A percentile compares a stretch with the other conserved stretches of the same genome.
phyloP scores from a whole-genome alignment of 768 basidiomycete genomes.

The Panus rudis region DNA sequence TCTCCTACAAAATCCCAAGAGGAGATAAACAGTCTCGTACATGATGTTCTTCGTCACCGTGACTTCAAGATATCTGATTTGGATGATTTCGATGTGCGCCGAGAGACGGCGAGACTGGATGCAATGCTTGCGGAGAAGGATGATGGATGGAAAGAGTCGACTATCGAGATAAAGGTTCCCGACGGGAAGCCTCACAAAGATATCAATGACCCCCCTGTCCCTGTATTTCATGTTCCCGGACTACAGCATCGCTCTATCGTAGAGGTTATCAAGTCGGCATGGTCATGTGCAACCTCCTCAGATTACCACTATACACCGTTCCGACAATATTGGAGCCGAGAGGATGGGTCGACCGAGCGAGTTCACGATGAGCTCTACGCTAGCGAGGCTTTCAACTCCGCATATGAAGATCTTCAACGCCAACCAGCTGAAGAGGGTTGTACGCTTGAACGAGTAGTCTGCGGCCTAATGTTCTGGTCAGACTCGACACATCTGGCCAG shows the following conservation, averaged over 20 bases:
- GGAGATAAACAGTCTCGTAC: not conserved
- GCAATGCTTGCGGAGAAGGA: not conserved
- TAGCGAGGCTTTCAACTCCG: slow-evolving; percentile 11
- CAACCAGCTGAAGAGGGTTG: slow-evolving; percentile 7
- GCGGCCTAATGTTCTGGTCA: slow-evolving; percentile 20
- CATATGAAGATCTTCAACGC: slow-evolving; percentile 7
- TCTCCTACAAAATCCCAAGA: not conserved
- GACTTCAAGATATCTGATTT: not conserved
- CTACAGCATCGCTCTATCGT: not conserved
- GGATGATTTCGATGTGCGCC: not conserved
- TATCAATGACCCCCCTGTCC: not conserved
- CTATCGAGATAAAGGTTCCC: not conserved
- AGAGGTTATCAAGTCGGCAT: not conserved
- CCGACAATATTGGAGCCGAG: not conserved
- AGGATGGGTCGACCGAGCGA: slow-evolving; percentile 1
- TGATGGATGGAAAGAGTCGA: not conserved
- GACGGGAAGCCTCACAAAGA: not conserved
- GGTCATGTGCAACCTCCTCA: not conserved
- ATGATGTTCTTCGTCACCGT: not conserved
- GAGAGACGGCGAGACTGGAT: not conserved
- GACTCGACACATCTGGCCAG: slow-evolving; percentile 18
- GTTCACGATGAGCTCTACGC: slow-evolving; percentile 20
- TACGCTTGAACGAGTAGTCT: slow-evolving; percentile 7
- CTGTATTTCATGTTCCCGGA: not conserved
- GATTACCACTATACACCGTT: not conserved